Conservation (phyloP, 75 land plant species). For the Isoetes taiwanensis region DNA sequence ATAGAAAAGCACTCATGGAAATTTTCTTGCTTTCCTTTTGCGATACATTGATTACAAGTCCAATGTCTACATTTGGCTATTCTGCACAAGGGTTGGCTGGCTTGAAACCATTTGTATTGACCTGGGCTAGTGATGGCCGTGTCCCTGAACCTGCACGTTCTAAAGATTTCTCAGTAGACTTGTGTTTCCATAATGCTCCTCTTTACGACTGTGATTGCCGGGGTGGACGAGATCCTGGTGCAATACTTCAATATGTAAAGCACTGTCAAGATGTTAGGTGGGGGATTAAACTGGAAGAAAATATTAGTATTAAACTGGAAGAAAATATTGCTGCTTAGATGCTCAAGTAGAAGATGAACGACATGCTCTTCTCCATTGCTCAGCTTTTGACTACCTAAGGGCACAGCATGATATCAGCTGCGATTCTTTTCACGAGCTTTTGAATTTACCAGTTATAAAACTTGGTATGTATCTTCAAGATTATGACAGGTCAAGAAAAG, state of each 20-base stretch:
- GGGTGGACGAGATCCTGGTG: conserved; percentile 35
- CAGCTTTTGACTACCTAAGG: too few species aligned
- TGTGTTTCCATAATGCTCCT: conserved; percentile 77
- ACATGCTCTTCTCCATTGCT: too few species aligned
- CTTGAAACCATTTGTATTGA: conserved; percentile 53
- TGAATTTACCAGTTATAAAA: too few species aligned
- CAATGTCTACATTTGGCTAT: conserved; percentile 86
- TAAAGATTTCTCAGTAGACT: conserved; percentile 55
- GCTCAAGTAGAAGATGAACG: too few species aligned
- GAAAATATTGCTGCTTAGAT: too few species aligned
- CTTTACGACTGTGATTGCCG: conserved; percentile 43
- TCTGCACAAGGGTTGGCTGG: conserved; percentile 78
- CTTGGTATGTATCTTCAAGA: too few species aligned
- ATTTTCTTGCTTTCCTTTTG: conserved; percentile 68
- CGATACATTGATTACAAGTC: conserved; percentile 56
- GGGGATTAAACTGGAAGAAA: conserved; percentile 49
- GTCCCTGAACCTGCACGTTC: conserved; percentile 47
- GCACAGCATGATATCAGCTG: too few species aligned
- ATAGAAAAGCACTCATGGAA: conserved; percentile 74
- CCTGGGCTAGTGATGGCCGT: not conserved
- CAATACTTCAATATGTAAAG: conserved; percentile 38
- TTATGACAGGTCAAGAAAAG: too few species aligned
- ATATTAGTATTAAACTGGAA: too few species aligned
- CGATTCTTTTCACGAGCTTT: too few species aligned
- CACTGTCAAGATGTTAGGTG: conserved; percentile 67